Percentiles rank a stretch among this genome's conserved stretches.
Evolutionary conservation across 163 green algal genomes (phyloP).

Genomic region (Volvox carteri): DNA sequence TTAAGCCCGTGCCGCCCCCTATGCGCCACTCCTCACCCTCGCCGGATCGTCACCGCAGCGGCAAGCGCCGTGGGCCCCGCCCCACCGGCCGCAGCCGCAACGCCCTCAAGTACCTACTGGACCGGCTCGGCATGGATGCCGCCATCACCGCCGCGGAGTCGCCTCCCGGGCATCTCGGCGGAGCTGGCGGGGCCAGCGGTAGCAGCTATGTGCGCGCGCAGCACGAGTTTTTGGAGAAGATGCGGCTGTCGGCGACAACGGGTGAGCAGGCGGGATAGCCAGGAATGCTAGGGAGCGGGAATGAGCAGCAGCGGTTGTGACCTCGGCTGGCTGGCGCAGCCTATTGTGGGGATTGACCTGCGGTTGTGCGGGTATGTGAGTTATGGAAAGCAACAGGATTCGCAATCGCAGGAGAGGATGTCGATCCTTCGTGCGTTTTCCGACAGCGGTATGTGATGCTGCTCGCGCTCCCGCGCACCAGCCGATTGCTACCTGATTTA

Average conservation of each 20-base stretch:
- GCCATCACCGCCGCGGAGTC: background rate
- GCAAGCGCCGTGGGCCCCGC: slow-evolving; percentile 6
- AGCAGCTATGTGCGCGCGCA: slow-evolving; percentile 13
- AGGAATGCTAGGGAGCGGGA: too few relatives aligned
- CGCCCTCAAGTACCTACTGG: slow-evolving; percentile 58
- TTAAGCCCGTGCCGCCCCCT: slow-evolving; percentile 20
- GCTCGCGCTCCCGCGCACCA: too few relatives aligned
- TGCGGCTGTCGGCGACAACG: slow-evolving; percentile 10
- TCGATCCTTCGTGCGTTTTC: too few relatives aligned
- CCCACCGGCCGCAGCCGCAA: slow-evolving; percentile 51
- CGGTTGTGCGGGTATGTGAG: too few relatives aligned
- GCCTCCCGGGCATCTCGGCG: background rate
- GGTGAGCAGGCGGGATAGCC: background rate
- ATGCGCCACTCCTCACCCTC: background rate
- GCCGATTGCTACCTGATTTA: too few relatives aligned
- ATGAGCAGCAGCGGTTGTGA: too few relatives aligned
- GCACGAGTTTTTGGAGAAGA: slow-evolving; percentile 49
- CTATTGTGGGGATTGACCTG: too few relatives aligned
- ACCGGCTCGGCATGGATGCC: slow-evolving; percentile 57
- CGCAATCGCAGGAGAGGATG: too few relatives aligned
- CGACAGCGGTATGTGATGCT: too few relatives aligned
- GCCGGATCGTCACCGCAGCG: background rate
- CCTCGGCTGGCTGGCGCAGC: too few relatives aligned
- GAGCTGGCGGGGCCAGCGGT: slow-evolving; percentile 4
- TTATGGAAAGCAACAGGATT: too few relatives aligned